Base-by-base conservation (phyloP, 2,329 filamentous ascomycete species). In the Aspergillus terreus region DNA sequence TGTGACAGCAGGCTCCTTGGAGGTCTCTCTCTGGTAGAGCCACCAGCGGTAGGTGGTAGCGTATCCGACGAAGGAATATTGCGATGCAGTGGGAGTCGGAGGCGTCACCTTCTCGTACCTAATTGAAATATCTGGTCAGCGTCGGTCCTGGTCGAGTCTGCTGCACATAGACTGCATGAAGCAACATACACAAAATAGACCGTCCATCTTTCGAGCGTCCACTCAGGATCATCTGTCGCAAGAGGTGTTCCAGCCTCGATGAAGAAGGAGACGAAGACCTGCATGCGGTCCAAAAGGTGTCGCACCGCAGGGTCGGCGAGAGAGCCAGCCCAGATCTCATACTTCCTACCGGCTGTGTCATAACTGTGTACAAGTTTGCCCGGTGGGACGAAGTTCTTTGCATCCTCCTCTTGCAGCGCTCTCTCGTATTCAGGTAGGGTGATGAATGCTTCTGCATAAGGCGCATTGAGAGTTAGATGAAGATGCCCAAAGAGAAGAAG, bases 241-340 rank as follows among this genome's bases (percentile, higher is more conserved):
- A 96, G 84, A 35, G 83, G 83, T 4, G 84, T 88, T n/a, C 92
- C 94, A 25, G 90, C 94, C 70, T 99, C 95, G 55, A 99, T 96
- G 69, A 91, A 95, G 53, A 97, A 78, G 14, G 90, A 84, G 4
- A 92, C 83, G 33, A 95, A 77, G 50, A 96, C 83, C 72, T 96
- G 91, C 58, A 95, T 82, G 47, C 92, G 89, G 55, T 83, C 83
- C 63, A 96, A 78, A 36, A 96, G 76, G 62, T 85, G 80, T 63
- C 82, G 82, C 40, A 95, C 83, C 14, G 78, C 78, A 0, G 81
- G 75, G 65, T 96, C 86, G 2, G 81, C 78, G 47, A 99, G 77
- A 47, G 77, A 87, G 7, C 89, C 87, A 60, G 82, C 84, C 90
- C 92, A 96, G 49, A 97, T 82, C 71, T 96, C 90, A 67, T 88